A percentile compares a stretch with the other conserved stretches of the same genome.
Conservation (phyloP, 2,329 filamentous ascomycete genomes). For the Apiospora saccharicola region DNA sequence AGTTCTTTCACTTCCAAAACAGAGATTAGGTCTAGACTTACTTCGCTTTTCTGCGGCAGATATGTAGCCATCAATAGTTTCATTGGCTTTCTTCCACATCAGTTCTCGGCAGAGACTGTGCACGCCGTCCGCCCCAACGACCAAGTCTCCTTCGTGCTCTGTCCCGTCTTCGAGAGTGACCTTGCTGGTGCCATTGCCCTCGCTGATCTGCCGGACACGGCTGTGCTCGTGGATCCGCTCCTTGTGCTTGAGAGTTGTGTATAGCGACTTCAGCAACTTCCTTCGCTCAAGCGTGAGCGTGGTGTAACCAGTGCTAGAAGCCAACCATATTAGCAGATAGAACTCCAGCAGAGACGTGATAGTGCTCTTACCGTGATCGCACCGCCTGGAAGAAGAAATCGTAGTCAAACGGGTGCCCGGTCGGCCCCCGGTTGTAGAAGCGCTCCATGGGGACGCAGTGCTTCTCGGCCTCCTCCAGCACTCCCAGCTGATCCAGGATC, state of each 20-base stretch:
- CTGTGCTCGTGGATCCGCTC: background rate
- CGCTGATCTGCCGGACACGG: no score
- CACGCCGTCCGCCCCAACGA: conserved; percentile 8
- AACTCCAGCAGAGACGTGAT: no score
- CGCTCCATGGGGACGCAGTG: background rate
- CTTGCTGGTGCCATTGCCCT: background rate
- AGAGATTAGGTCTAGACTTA: no score
- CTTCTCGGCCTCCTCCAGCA: background rate
- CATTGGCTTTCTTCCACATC: conserved; percentile 26
- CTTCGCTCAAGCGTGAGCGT: background rate
- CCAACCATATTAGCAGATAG: no score
- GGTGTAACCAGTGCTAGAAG: background rate
- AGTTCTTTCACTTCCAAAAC: no score
- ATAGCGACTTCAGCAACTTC: background rate
- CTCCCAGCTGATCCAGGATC: background rate
- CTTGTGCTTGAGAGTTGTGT: background rate
- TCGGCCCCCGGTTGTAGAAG: background rate
- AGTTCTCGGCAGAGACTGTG: background rate
- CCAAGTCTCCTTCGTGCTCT: background rate
- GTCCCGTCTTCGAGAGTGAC: background rate
- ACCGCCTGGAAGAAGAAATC: background rate
- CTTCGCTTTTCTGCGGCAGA: conserved; percentile 31
- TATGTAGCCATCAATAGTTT: conserved; percentile 27
- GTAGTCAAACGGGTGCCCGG: background rate
- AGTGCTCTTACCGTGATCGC: no score